A percentile compares a stretch with the other conserved stretches of the same genome.
Evolutionary conservation across 208 protist genomes (phyloP).

Genomic region (Kentomonas sorsogonicus): DNA sequence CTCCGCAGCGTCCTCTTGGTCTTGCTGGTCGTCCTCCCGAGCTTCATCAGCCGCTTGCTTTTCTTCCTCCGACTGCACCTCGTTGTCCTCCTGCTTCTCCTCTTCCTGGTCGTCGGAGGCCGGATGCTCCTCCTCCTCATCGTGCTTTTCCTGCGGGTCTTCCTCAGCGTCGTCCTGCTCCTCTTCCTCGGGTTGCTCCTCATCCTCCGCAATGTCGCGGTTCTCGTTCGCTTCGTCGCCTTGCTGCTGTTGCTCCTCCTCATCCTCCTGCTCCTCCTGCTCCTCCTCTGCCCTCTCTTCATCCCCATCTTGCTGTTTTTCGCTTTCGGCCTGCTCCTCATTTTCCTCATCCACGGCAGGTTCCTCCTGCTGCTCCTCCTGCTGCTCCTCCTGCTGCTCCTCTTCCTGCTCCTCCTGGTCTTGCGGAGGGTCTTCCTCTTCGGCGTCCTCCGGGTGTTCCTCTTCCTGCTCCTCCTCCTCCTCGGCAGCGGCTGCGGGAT

Average conservation of each 20-base stretch:
- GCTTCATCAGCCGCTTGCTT: not conserved
- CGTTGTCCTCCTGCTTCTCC: conserved; percentile 9
- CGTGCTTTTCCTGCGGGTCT: conserved; percentile 8
- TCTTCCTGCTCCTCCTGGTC: conserved; percentile 15
- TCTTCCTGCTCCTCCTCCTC: conserved; percentile 7
- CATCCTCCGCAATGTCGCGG: not conserved
- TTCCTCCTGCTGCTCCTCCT: conserved; percentile 10
- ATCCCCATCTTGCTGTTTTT: not conserved
- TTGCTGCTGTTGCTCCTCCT: conserved; percentile 10
- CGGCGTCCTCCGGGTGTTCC: conserved; percentile 9
- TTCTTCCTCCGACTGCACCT: conserved; percentile 1
- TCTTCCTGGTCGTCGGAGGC: conserved; percentile 2
- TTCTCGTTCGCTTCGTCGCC: conserved; percentile 1
- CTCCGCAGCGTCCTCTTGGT: conserved; percentile 1
- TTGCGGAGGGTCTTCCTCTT: conserved; percentile 8
- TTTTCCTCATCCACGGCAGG: conserved; percentile 7
- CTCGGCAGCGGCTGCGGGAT: not conserved
- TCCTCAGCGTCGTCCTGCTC: conserved; percentile 11
- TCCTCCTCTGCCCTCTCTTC: not conserved
- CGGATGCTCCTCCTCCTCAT: not conserved
- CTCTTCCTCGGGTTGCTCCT: conserved; percentile 15
- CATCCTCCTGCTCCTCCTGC: not conserved
- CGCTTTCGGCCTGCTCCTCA: not conserved
- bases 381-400: conserved; percentile 11
- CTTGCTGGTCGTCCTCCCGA: not conserved